These are phyloP conservation scores for Echium plantagineum DNA, from an alignment of 257 asterid genomes.

Conservation along the genomic window DNA sequence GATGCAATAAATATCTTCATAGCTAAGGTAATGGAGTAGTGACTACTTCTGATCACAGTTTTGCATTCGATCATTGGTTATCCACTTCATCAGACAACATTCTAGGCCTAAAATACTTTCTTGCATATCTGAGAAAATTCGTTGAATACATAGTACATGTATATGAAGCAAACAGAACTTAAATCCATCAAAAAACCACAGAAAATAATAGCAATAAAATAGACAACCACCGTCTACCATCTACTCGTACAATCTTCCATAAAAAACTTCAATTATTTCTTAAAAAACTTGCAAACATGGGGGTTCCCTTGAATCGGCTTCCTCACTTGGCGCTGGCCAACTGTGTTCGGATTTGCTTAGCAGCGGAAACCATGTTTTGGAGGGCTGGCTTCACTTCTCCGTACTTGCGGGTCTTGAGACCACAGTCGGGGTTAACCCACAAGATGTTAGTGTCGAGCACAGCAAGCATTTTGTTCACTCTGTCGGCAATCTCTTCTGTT, in stretches of 20 bases:
- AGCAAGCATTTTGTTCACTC: slow-evolving; percentile 94
- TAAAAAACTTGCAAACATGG: neutral
- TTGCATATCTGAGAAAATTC: too few species aligned
- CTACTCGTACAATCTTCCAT: neutral
- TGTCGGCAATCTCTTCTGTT: slow-evolving; percentile 70
- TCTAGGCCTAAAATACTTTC: too few species aligned
- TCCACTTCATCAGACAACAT: too few species aligned
- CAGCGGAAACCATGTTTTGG: slow-evolving; percentile 76
- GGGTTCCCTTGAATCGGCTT: neutral
- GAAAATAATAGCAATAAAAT: too few species aligned
- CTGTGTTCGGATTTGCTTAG: slow-evolving; percentile 65
- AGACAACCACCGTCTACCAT: neutral
- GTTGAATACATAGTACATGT: too few species aligned
- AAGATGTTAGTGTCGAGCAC: slow-evolving; percentile 86
- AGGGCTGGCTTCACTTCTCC: slow-evolving; percentile 87
- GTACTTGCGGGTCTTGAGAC: slow-evolving; percentile 93
- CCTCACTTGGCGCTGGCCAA: slow-evolving; percentile 57
- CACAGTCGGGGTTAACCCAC: slow-evolving; percentile 99
- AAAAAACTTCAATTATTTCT: neutral
- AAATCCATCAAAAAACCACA: neutral
- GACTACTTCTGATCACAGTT: too few species aligned
- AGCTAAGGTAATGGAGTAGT: too few species aligned
- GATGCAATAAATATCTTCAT: too few species aligned
- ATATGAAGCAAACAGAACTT: too few species aligned
- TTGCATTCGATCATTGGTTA: too few species aligned